Base-by-base conservation (phyloP, 2,329 filamentous ascomycete species). In the Colletotrichum sp. region DNA sequence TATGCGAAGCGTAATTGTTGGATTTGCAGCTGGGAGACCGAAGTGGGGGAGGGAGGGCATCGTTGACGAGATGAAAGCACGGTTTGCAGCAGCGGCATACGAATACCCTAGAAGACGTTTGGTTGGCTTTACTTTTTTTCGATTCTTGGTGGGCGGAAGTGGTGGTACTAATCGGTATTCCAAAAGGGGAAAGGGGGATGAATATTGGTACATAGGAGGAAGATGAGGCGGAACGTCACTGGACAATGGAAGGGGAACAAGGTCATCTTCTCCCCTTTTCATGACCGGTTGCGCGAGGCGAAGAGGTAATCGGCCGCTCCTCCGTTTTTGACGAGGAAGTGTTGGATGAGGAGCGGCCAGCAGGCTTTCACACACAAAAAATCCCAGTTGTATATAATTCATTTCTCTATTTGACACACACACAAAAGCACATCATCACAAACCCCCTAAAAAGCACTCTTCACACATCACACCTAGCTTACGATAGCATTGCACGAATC, bases 351-450 rank as follows among this genome's bases (percentile, higher is more conserved):
- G 67, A 60, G 55, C 26, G 64, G 64, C 30, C 67, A 15, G 30
- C 30, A 44, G 24, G 26, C 55, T 67, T 67, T 34, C 26, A 67
- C 15, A 69, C 62, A 21, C n/a, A 52, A 21, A 52, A 21, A 52
- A 52, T n/a, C 44, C 57, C 69, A 59, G 66, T 10, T 75, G 75
- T 77, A 77, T 24, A 77, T 77, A 77, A 68, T 77, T 71, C 66
- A 67, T 67, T 77, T 77, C 71, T 62, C 21, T 44, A 24, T 49
- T 39, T 26, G 60, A 52, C 18, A 62, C 36, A 67, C 69, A 59
- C 69, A 59, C 26, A 55, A 63, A 57, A 62, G 15, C 26, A 28
- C 24, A 70, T 16, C 28, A 67, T 15, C 18, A 26, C 69, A 28
- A 63, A 24, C n/a, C 21, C 36, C 24, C 34, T 12, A 18, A 67